Evolutionary conservation across 768 basidiomycete genomes (phyloP), one percentile per base, ranked within the genome.

Genomic region (Rhizopogon vulgaris): DNA sequence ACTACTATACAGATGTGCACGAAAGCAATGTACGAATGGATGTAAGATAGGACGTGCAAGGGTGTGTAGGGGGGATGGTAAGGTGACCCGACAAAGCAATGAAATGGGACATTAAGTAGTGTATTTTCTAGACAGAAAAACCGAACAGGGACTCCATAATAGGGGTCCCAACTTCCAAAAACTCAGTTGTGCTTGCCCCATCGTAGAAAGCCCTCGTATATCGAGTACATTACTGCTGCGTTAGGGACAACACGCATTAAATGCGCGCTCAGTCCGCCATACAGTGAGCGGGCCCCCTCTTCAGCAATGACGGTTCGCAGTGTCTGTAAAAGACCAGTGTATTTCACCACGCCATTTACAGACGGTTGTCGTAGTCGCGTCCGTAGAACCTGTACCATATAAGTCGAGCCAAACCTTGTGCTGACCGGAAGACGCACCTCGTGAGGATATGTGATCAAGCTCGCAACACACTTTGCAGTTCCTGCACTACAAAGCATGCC

Each of bases 231-330:
- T 57, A 94, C 90, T 1, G 87, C 89, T 0, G 95, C 95, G 60
- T 99, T 99, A 6, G 95, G 95, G 3, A 99, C 90, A 52, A 97
- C 94, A 46, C 96, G 85, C 81, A 99, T 87, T 52, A 99, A 76
- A 66, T 98, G 96, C 0, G 96, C 94, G 49, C 85, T 87, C 51
- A 99, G 79, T 9, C 96, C 96, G 10, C 91, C 87, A 60, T 99
- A 98, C 17, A 98, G 66, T 4, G 88, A 83, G 38, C 83, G 77
- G 2, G 82, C 82, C 24, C 94, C 96, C 65, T 99, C 96, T 66
- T 99, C 96, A 3, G 80, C 82, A 38, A 95, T 78, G 53, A 99
- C 83, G 5, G 94, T 78, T 18, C 78, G 80, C 34, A 98, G 70
- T 0, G 94, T 95, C 63, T 96, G 95, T 51, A 74, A 52, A 18